phyloP scores from a whole-genome alignment of 2,329 filamentous ascomycete species.

The Exophiala xenobiotica region DNA sequence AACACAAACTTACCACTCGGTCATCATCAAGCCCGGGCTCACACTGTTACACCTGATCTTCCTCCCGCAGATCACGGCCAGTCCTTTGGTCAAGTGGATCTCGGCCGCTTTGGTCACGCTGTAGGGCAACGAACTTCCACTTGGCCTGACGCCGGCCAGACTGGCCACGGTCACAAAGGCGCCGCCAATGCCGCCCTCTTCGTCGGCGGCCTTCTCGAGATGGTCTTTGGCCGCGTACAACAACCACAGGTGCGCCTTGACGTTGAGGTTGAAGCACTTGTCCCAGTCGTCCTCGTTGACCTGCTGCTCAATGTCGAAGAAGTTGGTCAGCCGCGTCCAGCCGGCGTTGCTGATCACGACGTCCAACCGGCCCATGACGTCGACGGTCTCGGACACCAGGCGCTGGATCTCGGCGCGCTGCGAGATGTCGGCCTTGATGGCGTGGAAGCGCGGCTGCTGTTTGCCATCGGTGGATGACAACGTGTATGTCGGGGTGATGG shows the following conservation, averaged over 20 bases:
- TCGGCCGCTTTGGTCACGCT: constrained; percentile 74
- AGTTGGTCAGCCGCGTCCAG: constrained; percentile 43
- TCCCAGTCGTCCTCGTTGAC: constrained; percentile 59
- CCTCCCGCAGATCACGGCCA: constrained; percentile 61
- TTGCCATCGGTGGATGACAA: background rate
- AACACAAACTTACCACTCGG: constrained; percentile 53
- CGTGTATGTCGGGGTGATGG: constrained; percentile 17
- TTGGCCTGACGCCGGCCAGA: constrained; percentile 62
- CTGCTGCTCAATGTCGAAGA: constrained; percentile 31
- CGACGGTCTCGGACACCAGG: constrained; percentile 46
- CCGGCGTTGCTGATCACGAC: constrained; percentile 45
- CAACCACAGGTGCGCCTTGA: constrained; percentile 62
- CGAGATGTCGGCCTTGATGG: constrained; percentile 30
- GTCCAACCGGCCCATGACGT: constrained; percentile 48
- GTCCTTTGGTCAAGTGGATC: constrained; percentile 64
- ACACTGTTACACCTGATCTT: constrained; percentile 66
- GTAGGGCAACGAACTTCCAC: constrained; percentile 67
- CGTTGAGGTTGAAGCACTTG: constrained; percentile 59
- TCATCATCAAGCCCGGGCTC: constrained; percentile 42
- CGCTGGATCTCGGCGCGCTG: constrained; percentile 33
- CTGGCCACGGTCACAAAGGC: constrained; percentile 36
- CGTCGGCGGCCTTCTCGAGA: constrained; percentile 49
- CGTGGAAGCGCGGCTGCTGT: constrained; percentile 29
- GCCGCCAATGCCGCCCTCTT: constrained; percentile 18
- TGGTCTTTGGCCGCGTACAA: constrained; percentile 56